Percentiles rank a stretch among this genome's conserved stretches.
Evolutionary conservation across 2,329 filamentous ascomycete species (phyloP).

Genomic region (Nemania bipapillata): DNA sequence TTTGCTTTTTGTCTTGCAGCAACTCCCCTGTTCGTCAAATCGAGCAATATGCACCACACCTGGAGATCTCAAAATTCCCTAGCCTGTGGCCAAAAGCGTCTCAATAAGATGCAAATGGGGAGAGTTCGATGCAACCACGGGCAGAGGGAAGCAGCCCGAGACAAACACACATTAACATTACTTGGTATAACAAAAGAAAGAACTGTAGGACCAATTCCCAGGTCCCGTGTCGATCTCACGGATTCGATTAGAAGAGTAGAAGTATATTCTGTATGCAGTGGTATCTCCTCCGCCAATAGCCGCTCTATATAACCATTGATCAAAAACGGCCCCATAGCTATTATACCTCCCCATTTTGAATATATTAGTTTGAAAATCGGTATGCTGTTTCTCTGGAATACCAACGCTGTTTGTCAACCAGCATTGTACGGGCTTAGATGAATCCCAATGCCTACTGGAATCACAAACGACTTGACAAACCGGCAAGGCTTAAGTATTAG

Average conservation of each 20-base stretch:
- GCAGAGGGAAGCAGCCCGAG: constrained; percentile 5
- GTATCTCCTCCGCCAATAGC: background rate
- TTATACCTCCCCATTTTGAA: background rate
- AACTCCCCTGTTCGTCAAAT: constrained; percentile 4
- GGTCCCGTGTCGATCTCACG: constrained; percentile 20
- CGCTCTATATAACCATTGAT: background rate
- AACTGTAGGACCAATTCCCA: background rate
- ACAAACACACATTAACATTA: constrained; percentile 25
- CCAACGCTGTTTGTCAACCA: constrained; percentile 13
- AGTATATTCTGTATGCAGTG: constrained; percentile 5
- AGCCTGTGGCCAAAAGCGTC: background rate
- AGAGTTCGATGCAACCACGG: constrained; percentile 14
- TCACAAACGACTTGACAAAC: constrained; percentile 37
- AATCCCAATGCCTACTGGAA: background rate
- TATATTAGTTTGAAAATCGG: too few species aligned
- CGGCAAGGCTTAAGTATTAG: constrained; percentile 36
- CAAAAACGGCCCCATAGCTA: background rate
- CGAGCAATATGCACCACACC: constrained; percentile 12
- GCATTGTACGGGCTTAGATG: background rate
- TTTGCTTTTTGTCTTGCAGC: constrained; percentile 33
- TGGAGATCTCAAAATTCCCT: background rate
- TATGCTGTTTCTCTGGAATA: background rate
- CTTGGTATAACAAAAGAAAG: constrained; percentile 20
- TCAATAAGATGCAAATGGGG: constrained; percentile 3
- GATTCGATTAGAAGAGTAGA: constrained; percentile 3